A percentile compares a stretch with the other conserved stretches of the same genome.
Conservation (phyloP, 192 early-diverging fungal genomes). For the Pilobolus umbonatus region DNA sequence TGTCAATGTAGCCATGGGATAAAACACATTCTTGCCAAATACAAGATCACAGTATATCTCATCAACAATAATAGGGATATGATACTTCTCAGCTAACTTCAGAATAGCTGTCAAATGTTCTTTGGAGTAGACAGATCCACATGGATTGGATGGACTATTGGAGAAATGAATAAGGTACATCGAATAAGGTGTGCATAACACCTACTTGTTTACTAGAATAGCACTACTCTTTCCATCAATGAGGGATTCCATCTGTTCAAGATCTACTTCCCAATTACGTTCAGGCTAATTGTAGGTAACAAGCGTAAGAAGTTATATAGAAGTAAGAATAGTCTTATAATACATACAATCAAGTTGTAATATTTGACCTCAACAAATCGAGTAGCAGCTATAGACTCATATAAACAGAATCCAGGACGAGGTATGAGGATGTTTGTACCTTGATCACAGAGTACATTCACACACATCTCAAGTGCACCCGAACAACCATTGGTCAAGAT, state of each 20-base stretch:
- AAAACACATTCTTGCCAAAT: slow-evolving; percentile 58
- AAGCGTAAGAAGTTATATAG: slow-evolving; percentile 1
- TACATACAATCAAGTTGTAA: slow-evolving; percentile 68
- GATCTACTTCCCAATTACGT: slow-evolving; percentile 79
- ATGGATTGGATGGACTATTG: slow-evolving; percentile 77
- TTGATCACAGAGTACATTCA: slow-evolving; percentile 66
- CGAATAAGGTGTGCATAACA: too few species aligned
- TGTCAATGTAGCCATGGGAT: slow-evolving; percentile 67
- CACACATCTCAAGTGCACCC: slow-evolving; percentile 68
- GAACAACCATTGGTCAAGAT: slow-evolving; percentile 80
- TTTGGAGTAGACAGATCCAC: slow-evolving; percentile 79
- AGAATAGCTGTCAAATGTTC: slow-evolving; percentile 70
- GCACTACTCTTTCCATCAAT: slow-evolving; percentile 78
- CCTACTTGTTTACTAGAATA: slow-evolving; percentile 78
- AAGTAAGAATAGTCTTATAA: neutral
- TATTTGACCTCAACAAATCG: slow-evolving; percentile 74
- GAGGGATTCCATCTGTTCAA: slow-evolving; percentile 71
- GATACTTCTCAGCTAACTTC: slow-evolving; percentile 64
- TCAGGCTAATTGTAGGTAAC: slow-evolving; percentile 48
- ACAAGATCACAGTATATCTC: slow-evolving; percentile 93
- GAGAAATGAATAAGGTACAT: neutral
- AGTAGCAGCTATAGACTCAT: slow-evolving; percentile 73
- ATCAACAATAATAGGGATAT: slow-evolving; percentile 80
- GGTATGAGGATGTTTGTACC: slow-evolving; percentile 86
- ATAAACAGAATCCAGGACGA: slow-evolving; percentile 81